These are phyloP conservation scores for Epichloe sibirici DNA, from an alignment of 2,329 filamentous ascomycete species.

Conservation along the genomic window DNA sequence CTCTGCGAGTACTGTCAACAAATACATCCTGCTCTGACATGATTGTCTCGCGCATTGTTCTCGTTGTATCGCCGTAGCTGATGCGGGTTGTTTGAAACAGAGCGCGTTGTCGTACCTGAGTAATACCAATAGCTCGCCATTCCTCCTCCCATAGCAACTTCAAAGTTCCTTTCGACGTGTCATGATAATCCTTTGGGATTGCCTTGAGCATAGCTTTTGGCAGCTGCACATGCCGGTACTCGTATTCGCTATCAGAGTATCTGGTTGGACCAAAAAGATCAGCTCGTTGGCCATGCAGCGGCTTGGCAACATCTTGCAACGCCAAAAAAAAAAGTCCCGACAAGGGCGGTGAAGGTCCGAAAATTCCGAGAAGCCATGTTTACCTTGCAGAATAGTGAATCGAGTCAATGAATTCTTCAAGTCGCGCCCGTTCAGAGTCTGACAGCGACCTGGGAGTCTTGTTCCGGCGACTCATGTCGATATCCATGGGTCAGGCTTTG, in stretches of 20 bases:
- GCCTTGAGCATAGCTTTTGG: slow-evolving; percentile 97
- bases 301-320: not conserved
- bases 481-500: slow-evolving; percentile 28
- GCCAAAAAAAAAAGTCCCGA: not conserved
- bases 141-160: slow-evolving; percentile 98
- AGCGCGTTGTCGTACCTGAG: slow-evolving; percentile 52
- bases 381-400: slow-evolving; percentile 95
- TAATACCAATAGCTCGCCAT: slow-evolving; percentile 94
- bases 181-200: slow-evolving; percentile 91
- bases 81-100: not conserved
- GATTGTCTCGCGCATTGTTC: not conserved
- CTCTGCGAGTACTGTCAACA: slow-evolving; percentile 44
- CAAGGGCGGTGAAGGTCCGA: not conserved
- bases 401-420: slow-evolving; percentile 84
- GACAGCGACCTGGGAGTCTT: slow-evolving; percentile 68
- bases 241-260: slow-evolving; percentile 84
- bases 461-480: slow-evolving; percentile 79
- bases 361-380: not conserved
- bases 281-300: slow-evolving; percentile 3
- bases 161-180: slow-evolving; percentile 76
- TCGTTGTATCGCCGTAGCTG: not conserved
- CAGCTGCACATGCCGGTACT: slow-evolving; percentile 95
- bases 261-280: slow-evolving; percentile 30
- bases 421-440: slow-evolving; percentile 66
- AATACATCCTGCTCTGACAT: not conserved